Base-by-base conservation (phyloP, 176 grass and related monocot genomes). In the Melocanna baccifera region DNA sequence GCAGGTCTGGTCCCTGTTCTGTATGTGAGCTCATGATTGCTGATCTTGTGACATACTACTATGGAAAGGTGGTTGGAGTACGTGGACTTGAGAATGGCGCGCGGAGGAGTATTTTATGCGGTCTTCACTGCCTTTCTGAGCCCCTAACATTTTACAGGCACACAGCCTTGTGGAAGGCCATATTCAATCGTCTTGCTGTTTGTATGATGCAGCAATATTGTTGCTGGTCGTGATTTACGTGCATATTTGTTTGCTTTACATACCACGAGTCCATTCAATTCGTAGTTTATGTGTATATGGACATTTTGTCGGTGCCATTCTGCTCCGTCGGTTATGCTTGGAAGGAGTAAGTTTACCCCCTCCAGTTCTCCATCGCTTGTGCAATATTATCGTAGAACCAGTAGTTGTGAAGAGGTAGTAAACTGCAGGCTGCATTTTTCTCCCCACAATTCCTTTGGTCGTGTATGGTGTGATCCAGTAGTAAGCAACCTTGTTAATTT, bases 1-100 rank as follows among this genome's bases (percentile, higher is more conserved):
- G 93, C 88, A 45, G 97, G 97, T 52, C 81, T 99, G 70, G 93
- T 96, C 77, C 97, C 97, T 73, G 97, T 99, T 86, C 85, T 99
- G 47, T 99, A 99, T 71, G 91, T 99, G 73, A 96, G 84, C 68
- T 96, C 91, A 65, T 90, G 86, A 96, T 78, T 69, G 65, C 42
- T 9, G 2, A 51, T 72, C 39, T 30, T 79, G 75, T 25, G 43
- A 13, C 23, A 73, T 48, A 58, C 43, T 67, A 53, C 11, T 51
- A 8, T 39, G 11, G 14, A 43, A 77, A 83, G 80, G 48, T 67
- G 18, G 22, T 71, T 40, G 67, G 66, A 75, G 59, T 40, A 57
- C 28, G 67, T 51, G 68, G 61, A 41, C 39, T 56, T 48, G 52
- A 14, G 50, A 43, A 50, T 80, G 68, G 75, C 50, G 9, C 41